Conservation (phyloP, 345 rosid genomes). For the Streptanthus diversifolius region DNA sequence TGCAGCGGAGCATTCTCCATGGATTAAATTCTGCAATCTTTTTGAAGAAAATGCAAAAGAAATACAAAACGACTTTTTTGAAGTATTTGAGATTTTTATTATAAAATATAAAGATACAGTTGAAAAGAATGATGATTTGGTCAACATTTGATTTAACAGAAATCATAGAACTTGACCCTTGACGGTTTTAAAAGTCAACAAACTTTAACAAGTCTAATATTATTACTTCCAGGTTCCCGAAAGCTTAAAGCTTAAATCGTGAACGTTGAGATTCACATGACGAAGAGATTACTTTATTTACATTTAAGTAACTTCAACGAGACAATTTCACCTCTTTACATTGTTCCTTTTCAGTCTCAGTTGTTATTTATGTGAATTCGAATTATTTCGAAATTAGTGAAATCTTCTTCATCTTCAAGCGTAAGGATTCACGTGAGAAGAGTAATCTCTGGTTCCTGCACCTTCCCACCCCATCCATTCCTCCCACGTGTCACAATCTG, state of each 20-base stretch:
- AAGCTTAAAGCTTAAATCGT: background rate
- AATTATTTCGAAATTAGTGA: background rate
- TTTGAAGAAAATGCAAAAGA: background rate
- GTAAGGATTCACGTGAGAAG: constrained; percentile 83
- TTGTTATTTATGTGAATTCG: background rate
- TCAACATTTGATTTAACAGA: background rate
- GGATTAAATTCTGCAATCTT: constrained; percentile 14
- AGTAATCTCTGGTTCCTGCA: constrained; percentile 74
- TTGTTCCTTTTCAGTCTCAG: background rate
- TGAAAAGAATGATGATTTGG: background rate
- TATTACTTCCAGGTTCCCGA: background rate
- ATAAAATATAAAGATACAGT: background rate
- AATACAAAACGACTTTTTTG: background rate
- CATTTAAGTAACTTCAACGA: background rate
- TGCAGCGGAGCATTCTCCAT: constrained; percentile 34
- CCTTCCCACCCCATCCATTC: constrained; percentile 99
- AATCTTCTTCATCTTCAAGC: constrained; percentile 22
- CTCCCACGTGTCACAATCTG: constrained; percentile 82
- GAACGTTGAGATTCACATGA: background rate
- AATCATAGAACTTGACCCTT: background rate
- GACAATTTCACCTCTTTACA: constrained; percentile 11
- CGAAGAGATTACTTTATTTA: background rate
- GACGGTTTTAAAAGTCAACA: background rate
- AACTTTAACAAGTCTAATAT: too few relatives aligned
- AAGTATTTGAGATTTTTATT: background rate